phyloP scores from a whole-genome alignment of 208 protist genomes.

The Herpetomonas samuelpessoai region DNA sequence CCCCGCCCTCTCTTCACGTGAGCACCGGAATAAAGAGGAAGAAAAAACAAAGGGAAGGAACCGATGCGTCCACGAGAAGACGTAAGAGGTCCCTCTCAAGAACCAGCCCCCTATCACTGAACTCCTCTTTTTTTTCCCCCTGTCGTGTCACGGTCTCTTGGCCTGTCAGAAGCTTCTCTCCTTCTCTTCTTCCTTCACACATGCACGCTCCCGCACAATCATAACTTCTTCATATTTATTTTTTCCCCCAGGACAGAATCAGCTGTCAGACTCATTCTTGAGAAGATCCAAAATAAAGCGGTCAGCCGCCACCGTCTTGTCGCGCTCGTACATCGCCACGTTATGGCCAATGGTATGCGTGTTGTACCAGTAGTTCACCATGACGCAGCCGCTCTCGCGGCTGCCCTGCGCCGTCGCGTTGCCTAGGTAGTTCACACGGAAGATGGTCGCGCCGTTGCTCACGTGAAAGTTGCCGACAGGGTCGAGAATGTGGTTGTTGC shows the following conservation, averaged over 20 bases:
- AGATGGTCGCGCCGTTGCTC: slow-evolving; percentile 78
- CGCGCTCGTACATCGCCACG: slow-evolving; percentile 53
- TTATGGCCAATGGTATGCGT: slow-evolving; percentile 39
- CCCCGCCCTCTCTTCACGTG: too few species aligned
- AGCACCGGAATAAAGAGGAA: too few species aligned
- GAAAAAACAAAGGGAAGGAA: too few species aligned
- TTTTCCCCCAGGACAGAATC: background rate
- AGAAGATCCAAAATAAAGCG: slow-evolving; percentile 38
- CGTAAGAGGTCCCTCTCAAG: too few species aligned
- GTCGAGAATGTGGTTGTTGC: slow-evolving; percentile 53
- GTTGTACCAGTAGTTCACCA: slow-evolving; percentile 90
- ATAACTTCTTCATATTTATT: too few species aligned
- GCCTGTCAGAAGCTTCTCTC: too few species aligned
- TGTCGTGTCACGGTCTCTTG: too few species aligned
- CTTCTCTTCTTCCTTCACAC: too few species aligned
- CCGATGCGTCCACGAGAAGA: too few species aligned
- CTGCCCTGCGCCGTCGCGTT: slow-evolving; percentile 66
- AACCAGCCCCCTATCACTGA: too few species aligned
- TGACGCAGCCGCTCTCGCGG: slow-evolving; percentile 72
- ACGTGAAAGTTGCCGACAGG: slow-evolving; percentile 89
- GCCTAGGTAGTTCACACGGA: slow-evolving; percentile 69
- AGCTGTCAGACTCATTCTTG: slow-evolving; percentile 5
- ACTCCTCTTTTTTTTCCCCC: too few species aligned
- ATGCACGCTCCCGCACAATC: too few species aligned
- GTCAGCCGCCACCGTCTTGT: slow-evolving; percentile 42